A percentile compares a stretch with the other conserved stretches of the same genome.
Conservation (phyloP, 1,284 basidiomycete genomes). For the Testicularia cyperi region DNA sequence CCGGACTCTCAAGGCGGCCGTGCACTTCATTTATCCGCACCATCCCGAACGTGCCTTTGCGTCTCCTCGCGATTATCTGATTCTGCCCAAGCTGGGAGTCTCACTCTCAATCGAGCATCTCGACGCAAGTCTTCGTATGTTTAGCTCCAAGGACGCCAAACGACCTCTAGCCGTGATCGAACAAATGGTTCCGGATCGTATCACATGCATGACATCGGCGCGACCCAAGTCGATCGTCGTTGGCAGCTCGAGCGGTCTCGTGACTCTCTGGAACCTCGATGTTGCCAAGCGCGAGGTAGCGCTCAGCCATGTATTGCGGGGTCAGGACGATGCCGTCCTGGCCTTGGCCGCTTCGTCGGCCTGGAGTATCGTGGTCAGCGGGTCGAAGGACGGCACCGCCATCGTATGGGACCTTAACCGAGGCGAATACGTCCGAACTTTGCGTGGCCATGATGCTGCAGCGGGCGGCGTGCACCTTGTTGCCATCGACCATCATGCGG, state of each 20-base stretch:
- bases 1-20: slow-evolving; percentile 59
- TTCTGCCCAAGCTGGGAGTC: slow-evolving; percentile 67
- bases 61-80: slow-evolving; percentile 67
- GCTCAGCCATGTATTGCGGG: slow-evolving; percentile 68
- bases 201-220: slow-evolving; percentile 69
- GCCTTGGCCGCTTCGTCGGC: slow-evolving; percentile 74
- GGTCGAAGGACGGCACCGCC: slow-evolving; percentile 79
- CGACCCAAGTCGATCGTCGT: slow-evolving; percentile 72
- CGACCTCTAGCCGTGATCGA: slow-evolving; percentile 68
- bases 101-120: slow-evolving; percentile 70
- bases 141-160: slow-evolving; percentile 50
- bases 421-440: slow-evolving; percentile 41
- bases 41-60: slow-evolving; percentile 70
- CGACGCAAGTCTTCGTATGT: slow-evolving; percentile 66
- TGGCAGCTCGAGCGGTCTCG: slow-evolving; percentile 65
- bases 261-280: slow-evolving; percentile 42
- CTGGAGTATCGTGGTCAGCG: slow-evolving; percentile 83
- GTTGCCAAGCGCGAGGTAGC: slow-evolving; percentile 20
- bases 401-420: slow-evolving; percentile 89
- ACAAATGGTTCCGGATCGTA: slow-evolving; percentile 17
- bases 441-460: slow-evolving; percentile 49
- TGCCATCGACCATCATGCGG: slow-evolving; percentile 80
- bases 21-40: slow-evolving; percentile 66
- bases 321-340: slow-evolving; percentile 69
- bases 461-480: slow-evolving; percentile 71